Conservation (phyloP, 192 early-diverging fungal genomes). For the Phycomyces blakesleeanus region DNA sequence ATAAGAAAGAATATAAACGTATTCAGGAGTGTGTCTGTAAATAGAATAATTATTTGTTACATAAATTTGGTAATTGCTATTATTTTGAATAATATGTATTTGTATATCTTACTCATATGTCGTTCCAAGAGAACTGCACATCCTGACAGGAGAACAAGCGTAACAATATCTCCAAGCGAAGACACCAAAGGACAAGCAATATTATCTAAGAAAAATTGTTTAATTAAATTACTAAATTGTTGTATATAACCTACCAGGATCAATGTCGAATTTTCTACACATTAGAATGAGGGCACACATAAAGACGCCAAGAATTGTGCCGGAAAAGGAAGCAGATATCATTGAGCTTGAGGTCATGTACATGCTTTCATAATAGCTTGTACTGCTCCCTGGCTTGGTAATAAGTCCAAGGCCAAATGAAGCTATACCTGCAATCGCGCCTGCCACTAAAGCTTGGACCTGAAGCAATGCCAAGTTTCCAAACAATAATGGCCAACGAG, state of each 20-base stretch:
- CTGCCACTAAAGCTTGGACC: conserved; percentile 65
- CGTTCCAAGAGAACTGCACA: conserved; percentile 41
- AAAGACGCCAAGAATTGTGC: conserved; percentile 63
- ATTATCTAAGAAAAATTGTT: conserved; percentile 44
- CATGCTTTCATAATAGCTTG: conserved; percentile 36
- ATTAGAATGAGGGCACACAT: conserved; percentile 64
- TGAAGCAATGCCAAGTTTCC: conserved; percentile 75
- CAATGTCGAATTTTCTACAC: conserved; percentile 57
- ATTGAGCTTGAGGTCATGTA: conserved; percentile 59
- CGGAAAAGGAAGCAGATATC: conserved; percentile 60
- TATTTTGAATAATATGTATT: too few relatives aligned
- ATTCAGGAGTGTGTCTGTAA: conserved; percentile 37
- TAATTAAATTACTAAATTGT: background rate
- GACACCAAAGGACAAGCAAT: conserved; percentile 74
- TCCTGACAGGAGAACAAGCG: conserved; percentile 55
- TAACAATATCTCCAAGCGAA: conserved; percentile 65
- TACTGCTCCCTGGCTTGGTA: conserved; percentile 22
- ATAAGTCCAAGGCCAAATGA: conserved; percentile 53
- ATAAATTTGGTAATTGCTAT: too few relatives aligned
- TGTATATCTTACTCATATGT: conserved; percentile 41
- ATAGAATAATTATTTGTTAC: too few relatives aligned
- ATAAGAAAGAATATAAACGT: conserved; percentile 42
- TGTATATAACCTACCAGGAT: conserved; percentile 55
- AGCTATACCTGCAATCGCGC: conserved; percentile 64
- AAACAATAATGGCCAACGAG: conserved; percentile 51